Percentiles rank a stretch among this genome's conserved stretches.
phyloP scores from a whole-genome alignment of 2,329 filamentous ascomycete species.

The Furcasterigmium sp. region DNA sequence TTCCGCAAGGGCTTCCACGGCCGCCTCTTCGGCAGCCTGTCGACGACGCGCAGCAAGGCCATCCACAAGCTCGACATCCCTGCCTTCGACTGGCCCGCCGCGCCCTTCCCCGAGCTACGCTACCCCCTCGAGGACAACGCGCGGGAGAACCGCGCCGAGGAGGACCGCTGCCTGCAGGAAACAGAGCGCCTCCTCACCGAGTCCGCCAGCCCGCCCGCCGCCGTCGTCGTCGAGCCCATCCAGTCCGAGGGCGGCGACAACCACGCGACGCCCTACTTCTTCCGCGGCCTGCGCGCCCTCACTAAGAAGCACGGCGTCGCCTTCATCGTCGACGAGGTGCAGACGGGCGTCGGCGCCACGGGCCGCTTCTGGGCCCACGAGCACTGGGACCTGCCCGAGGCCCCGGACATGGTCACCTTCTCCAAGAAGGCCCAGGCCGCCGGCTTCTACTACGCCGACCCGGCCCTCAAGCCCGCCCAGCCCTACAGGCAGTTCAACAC shows the following conservation, averaged over 20 bases:
- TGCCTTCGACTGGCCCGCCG: slow-evolving; percentile 81
- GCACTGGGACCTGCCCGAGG: slow-evolving; percentile 68
- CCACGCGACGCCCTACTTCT: slow-evolving; percentile 74
- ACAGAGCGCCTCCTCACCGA: slow-evolving; percentile 99
- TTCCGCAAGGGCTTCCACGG: slow-evolving; percentile 79
- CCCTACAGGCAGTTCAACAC: slow-evolving; percentile 69
- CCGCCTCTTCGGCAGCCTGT: slow-evolving; percentile 71
- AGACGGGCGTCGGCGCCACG: slow-evolving; percentile 73
- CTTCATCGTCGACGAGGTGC: slow-evolving; percentile 80
- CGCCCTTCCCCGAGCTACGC: slow-evolving; percentile 69
- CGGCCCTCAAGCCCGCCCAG: slow-evolving; percentile 68
- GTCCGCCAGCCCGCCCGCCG: slow-evolving; percentile 72
- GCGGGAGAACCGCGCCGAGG: slow-evolving; percentile 66
- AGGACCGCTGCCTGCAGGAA: slow-evolving; percentile 95
- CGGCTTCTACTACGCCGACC: slow-evolving; percentile 76
- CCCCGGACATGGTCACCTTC: slow-evolving; percentile 82
- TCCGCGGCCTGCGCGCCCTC: slow-evolving; percentile 67
- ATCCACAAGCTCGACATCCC: slow-evolving; percentile 86
- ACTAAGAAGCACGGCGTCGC: slow-evolving; percentile 66
- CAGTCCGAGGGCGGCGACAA: slow-evolving; percentile 83
- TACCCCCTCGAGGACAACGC: slow-evolving; percentile 69
- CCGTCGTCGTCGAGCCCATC: slow-evolving; percentile 72
- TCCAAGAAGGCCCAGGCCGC: slow-evolving; percentile 83
- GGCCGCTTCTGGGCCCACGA: slow-evolving; percentile 86
- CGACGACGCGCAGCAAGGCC: slow-evolving; percentile 74